phyloP scores from a whole-genome alignment of 2,329 filamentous ascomycete genomes.

The Aspergillus pseudoglaucus region DNA sequence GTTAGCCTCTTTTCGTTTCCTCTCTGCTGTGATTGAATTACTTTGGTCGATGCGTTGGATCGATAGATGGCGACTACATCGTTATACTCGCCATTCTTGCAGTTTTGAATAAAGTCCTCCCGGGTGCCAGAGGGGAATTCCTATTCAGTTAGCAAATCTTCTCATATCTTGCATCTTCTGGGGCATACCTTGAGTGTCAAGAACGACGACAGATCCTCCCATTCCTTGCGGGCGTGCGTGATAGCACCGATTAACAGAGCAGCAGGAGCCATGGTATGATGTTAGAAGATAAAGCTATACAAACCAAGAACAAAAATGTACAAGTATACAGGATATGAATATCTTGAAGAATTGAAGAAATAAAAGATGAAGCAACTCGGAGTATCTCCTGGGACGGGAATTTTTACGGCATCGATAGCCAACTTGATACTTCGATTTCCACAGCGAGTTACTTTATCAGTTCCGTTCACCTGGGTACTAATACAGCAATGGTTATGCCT shows the following conservation, averaged over 20 bases:
- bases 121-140: conserved; percentile 50
- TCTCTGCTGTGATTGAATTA: conserved; percentile 7
- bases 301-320: background rate
- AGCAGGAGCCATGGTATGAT: conserved; percentile 32
- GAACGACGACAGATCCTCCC: conserved; percentile 36
- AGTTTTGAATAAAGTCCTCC: conserved; percentile 50
- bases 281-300: conserved; percentile 3
- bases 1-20: background rate
- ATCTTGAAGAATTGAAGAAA: background rate
- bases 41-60: conserved; percentile 51
- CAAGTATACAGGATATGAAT: background rate
- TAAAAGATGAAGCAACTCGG: no score
- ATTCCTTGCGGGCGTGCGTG: conserved; percentile 38
- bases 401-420: no score
- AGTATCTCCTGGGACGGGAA: no score
- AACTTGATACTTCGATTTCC: no score
- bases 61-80: conserved; percentile 53
- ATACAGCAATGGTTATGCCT: background rate
- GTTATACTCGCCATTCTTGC: conserved; percentile 49
- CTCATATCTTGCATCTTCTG: background rate
- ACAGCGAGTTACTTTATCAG: background rate
- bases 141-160: conserved; percentile 19
- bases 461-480: background rate
- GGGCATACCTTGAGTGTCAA: conserved; percentile 34
- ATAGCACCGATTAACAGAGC: conserved; percentile 42